Evolutionary conservation across 345 rosid species (phyloP), one percentile per base, ranked within the genome.

Genomic region (Hypericum perforatum): DNA sequence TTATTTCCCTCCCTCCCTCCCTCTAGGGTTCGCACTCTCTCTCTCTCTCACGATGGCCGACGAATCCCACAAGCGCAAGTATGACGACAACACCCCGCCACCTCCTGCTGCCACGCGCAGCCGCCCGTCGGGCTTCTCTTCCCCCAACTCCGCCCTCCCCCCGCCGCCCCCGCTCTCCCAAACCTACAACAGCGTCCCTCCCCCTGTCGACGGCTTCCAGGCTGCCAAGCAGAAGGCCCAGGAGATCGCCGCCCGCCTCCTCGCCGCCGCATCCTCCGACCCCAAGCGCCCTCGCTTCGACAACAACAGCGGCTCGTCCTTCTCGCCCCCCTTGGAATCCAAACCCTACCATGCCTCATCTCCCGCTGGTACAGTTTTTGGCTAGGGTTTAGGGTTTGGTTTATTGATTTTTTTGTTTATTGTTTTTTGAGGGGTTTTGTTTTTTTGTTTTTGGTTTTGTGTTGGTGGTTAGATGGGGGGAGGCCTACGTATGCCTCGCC

Each of bases 1-100:
- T 29, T 12, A 2, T 11, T 29, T 10, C 7, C 15, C 22, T 29
- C 6, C 3, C 7, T 29, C 8, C 8, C 8, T 46, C 15, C 22
- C 29, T 39, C 13, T 56, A 56, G 49, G 59, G 49, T 56, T 56
- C 50, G 0, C 16, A 44, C 60, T 37, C 45, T 11, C 37, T 11
- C 36, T 8, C 41, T 7, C 41, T 16, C 13, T 10, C 8, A 11
- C 37, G 16, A 92, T 94, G 99, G 97, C 94, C 11, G 99, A 89
- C 73, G 99, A 92, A 71, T 69, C 91, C n/a, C 74, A 66, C 74
- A 94, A 94, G 72, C 92, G 99, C 52, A 94, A 94, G 61, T 89
- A 80, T 75, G 99, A 89, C 4, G 99, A 89, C 66, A 87, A 74
- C 44, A 56, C 76, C 5, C 66, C 84, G 13, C 89, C 82, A 6